A percentile compares a stretch with the other conserved stretches of the same genome.
These are phyloP conservation scores for Geotrichum carabidarum DNA, from an alignment of 1,139 yeast genomes.

Conservation along the genomic window DNA sequence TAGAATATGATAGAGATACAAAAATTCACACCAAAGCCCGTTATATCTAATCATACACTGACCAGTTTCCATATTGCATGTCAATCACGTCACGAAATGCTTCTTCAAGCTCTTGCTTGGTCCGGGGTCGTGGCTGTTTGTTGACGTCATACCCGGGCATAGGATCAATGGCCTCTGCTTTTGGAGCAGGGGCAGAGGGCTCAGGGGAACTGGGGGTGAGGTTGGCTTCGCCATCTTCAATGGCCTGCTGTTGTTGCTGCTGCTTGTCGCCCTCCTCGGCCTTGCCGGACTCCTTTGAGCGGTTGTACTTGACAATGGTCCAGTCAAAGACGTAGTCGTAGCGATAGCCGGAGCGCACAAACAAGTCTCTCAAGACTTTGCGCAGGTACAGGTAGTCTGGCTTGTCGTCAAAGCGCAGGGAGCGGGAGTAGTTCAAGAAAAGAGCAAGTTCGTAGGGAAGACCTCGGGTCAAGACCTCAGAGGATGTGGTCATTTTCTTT, in stretches of 20 bases:
- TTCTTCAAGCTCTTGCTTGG: too few relatives aligned
- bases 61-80: too few relatives aligned
- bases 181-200: neutral
- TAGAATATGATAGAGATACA: neutral
- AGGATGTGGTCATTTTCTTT: constrained; percentile 88
- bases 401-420: constrained; percentile 89
- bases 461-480: constrained; percentile 85
- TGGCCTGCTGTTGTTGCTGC: constrained; percentile 6
- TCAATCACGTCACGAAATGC: too few relatives aligned
- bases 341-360: constrained; percentile 80
- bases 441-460: constrained; percentile 86
- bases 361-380: constrained; percentile 82
- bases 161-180: neutral
- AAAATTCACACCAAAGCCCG: neutral
- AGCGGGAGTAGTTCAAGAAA: constrained; percentile 82
- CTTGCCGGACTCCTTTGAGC: constrained; percentile 17
- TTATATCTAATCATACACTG: neutral
- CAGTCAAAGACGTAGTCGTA: constrained; percentile 96
- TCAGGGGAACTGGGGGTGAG: neutral
- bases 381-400: constrained; percentile 92
- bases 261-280: constrained; percentile 1
- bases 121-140: too few relatives aligned
- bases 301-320: constrained; percentile 80
- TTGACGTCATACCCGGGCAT: too few relatives aligned
- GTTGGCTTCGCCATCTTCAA: constrained; percentile 1